These are phyloP conservation scores for Chlorella sp. DNA, from an alignment of 139 green algal species.

Conservation along the genomic window DNA sequence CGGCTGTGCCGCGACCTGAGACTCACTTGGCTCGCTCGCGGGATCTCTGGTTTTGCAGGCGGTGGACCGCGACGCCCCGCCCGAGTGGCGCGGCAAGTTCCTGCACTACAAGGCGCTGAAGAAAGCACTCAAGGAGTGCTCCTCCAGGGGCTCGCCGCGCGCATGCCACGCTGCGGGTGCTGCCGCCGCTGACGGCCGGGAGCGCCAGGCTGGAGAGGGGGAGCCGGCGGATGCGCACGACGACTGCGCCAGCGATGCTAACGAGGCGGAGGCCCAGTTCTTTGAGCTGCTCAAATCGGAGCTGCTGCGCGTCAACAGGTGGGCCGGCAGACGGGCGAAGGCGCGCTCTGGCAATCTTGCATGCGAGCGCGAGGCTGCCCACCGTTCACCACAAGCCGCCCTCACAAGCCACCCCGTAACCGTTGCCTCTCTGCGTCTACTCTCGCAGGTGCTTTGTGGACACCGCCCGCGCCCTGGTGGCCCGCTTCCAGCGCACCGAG, in stretches of 20 bases:
- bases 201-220: too few species aligned
- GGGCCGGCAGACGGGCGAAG: background rate
- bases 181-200: background rate
- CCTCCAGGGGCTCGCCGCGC: background rate
- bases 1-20: too few species aligned
- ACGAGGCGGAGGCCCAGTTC: background rate
- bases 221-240: background rate
- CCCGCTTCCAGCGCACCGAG: background rate
- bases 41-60: too few species aligned
- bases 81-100: constrained; percentile 50
- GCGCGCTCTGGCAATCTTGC: background rate
- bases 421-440: background rate
- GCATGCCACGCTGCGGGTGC: background rate
- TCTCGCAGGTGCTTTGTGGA: constrained; percentile 1
- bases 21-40: too few species aligned
- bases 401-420: too few species aligned
- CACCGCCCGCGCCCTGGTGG: background rate
- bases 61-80: constrained; percentile 40
- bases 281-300: constrained; percentile 34
- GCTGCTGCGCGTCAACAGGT: constrained; percentile 17
- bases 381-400: background rate
- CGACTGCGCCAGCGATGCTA: background rate
- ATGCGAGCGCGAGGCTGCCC: background rate
- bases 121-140: constrained; percentile 48
- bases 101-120: constrained; percentile 58